Base-by-base conservation (phyloP, 768 basidiomycete species). In the Termitomyces sp. region DNA sequence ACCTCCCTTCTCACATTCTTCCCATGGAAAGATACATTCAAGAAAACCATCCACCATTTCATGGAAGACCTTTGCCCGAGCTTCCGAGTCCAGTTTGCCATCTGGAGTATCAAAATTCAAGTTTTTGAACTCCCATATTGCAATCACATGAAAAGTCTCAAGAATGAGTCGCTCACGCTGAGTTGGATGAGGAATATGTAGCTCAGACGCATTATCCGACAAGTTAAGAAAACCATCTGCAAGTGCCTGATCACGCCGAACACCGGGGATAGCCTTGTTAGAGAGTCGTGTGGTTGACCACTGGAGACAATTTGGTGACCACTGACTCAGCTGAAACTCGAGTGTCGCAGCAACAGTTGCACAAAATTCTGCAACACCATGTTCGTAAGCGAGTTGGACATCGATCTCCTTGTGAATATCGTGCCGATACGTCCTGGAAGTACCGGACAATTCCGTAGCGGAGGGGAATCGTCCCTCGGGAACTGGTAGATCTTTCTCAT, bases 151-250 rank as follows among this genome's bases (percentile, higher is more conserved):
- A 37, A 43, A 25, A 5, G 11, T 28, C 0, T 39, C 11, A 9
- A 54, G 32, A 45, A 54, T 25, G 21, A 32, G 39, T 34, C 28
- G 52, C 16, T 52, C 37, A 25, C 32, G 52, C 2, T 23, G 4
- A n/a, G 52, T 44, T 14, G 42, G 25, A n/a, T 54, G 43, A 35
- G 11, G 5, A 34, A 17, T 14, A 25, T 35, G 16, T 7, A 12
- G 1, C 7, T 48, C 3, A 14, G 19, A 32, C 16, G n/a, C 23
- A 5, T 21, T 41, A 6, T 55, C 39, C n/a, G 28, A 37, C 21
- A 54, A 23, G 23, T 54, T 54, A 17, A 54, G 52, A 3, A 54
- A 54, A 45, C 34, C 43, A 10, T 54, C 43, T 21, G 45, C 45
- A 19, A 50, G 35, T 37, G 49, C 49, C 7, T 51, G 37, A 4